Percentiles rank a stretch among this genome's conserved stretches.
Evolutionary conservation across 495 filamentous ascomycete species (phyloP).

Genomic region (Penicillium dipodomyicola): DNA sequence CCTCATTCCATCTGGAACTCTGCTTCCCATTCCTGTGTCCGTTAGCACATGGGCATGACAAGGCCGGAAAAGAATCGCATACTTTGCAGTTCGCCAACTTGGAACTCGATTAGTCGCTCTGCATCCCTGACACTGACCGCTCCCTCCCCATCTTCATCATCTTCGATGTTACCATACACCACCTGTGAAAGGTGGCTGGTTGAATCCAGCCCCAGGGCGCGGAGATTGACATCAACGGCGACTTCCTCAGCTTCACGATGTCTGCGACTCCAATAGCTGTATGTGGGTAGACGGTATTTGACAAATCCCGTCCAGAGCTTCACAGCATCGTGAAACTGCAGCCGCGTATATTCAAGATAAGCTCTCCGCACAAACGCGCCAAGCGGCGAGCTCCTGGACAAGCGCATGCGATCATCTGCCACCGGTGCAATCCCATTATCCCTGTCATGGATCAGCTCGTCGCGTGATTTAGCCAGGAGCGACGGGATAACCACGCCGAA

Average conservation of each 20-base stretch:
- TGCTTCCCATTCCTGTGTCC: conserved; percentile 56
- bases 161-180: conserved; percentile 61
- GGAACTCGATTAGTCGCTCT: conserved; percentile 80
- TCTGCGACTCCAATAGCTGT: conserved; percentile 64
- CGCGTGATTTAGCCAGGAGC: conserved; percentile 61
- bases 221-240: conserved; percentile 66
- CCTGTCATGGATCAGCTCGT: conserved; percentile 48
- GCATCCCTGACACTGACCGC: conserved; percentile 76
- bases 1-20: conserved; percentile 68
- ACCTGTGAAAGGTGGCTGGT: conserved; percentile 52
- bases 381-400: conserved; percentile 70
- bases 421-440: conserved; percentile 50
- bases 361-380: conserved; percentile 79
- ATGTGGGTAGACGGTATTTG: conserved; percentile 73
- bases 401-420: conserved; percentile 40
- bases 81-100: conserved; percentile 85
- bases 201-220: conserved; percentile 35
- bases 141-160: conserved; percentile 42
- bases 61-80: conserved; percentile 29
- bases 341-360: conserved; percentile 71
- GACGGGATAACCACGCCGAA: conserved; percentile 54
- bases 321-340: conserved; percentile 74
- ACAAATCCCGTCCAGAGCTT: conserved; percentile 79
- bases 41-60: conserved; percentile 25
- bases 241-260: conserved; percentile 61